Conservation (phyloP, 2,329 filamentous ascomycete species). For the Fusarium sp. region DNA sequence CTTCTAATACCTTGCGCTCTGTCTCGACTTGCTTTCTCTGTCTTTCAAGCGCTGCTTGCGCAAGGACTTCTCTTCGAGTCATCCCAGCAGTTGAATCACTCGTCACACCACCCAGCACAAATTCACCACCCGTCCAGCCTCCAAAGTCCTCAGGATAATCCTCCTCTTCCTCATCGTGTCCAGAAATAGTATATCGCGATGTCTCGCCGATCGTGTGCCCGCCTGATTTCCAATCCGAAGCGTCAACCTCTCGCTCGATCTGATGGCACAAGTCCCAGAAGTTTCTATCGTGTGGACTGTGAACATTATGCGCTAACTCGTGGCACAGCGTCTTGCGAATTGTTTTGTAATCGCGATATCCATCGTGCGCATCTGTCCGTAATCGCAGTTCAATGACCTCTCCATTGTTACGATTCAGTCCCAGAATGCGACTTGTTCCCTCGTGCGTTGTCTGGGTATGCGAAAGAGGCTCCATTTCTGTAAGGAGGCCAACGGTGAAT, state of each 20-base stretch:
- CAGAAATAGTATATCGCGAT: conserved; percentile 67
- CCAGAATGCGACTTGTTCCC: conserved; percentile 78
- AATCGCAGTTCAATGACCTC: conserved; percentile 91
- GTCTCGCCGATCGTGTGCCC: conserved; percentile 75
- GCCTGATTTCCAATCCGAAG: conserved; percentile 79
- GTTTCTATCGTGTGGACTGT: conserved; percentile 81
- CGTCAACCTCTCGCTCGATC: conserved; percentile 88
- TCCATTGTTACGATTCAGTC: conserved; percentile 87
- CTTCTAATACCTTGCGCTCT: conserved; percentile 47
- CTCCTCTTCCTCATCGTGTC: conserved; percentile 62
- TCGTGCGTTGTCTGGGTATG: conserved; percentile 80
- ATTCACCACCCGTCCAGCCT: conserved; percentile 83
- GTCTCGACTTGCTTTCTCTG: conserved; percentile 49
- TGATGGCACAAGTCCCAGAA: conserved; percentile 92
- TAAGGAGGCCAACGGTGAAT: conserved; percentile 86
- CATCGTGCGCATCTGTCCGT: conserved; percentile 93
- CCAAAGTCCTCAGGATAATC: conserved; percentile 68
- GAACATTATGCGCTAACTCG: conserved; percentile 93
- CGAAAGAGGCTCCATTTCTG: conserved; percentile 92
- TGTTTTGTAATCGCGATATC: conserved; percentile 91
- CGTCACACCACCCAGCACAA: conserved; percentile 72
- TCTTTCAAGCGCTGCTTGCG: conserved; percentile 57
- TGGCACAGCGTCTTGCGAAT: conserved; percentile 94
- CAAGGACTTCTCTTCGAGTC: conserved; percentile 79
- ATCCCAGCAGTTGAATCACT: conserved; percentile 61